Evolutionary conservation across 2,329 filamentous ascomycete species (phyloP).

Genomic region (Ophiostoma ulmi): DNA sequence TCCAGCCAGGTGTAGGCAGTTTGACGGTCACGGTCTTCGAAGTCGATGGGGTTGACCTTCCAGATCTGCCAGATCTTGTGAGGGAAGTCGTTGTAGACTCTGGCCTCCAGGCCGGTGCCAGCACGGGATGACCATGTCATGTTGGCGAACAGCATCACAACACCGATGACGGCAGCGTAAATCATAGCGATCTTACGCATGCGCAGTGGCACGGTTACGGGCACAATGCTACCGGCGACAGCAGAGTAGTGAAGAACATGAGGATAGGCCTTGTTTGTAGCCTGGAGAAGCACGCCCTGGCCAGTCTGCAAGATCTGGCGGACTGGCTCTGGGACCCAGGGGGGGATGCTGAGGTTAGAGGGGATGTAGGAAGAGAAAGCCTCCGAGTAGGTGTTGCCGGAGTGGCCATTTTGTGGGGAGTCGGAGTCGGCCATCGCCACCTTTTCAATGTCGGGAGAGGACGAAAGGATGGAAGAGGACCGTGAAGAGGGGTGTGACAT

Average conservation of each 20-base stretch:
- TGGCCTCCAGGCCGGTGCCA: neutral
- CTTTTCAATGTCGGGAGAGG: conserved; percentile 23
- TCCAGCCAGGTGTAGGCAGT: conserved; percentile 59
- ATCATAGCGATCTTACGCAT: conserved; percentile 24
- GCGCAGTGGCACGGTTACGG: conserved; percentile 22
- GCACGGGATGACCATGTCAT: conserved; percentile 17
- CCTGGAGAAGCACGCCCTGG: conserved; percentile 8
- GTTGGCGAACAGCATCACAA: conserved; percentile 21
- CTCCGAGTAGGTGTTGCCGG: conserved; percentile 13
- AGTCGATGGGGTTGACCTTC: conserved; percentile 63
- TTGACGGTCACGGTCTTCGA: conserved; percentile 58
- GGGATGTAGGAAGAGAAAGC: conserved; percentile 15
- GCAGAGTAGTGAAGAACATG: conserved; percentile 9
- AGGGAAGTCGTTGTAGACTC: conserved; percentile 44
- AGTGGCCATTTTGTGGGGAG: conserved; percentile 5
- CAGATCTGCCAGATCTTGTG: conserved; percentile 73
- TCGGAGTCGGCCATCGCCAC: conserved; percentile 14
- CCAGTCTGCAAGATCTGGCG: conserved; percentile 13
- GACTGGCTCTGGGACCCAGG: conserved; percentile 17
- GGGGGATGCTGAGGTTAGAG: conserved; percentile 16
- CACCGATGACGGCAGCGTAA: conserved; percentile 22
- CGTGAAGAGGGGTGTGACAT: conserved; percentile 26
- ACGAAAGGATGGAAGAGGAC: conserved; percentile 22
- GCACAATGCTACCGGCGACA: neutral
- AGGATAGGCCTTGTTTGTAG: neutral